phyloP scores from a whole-genome alignment of 352 stramenopile species.

The Phytophthora ohioensis region DNA sequence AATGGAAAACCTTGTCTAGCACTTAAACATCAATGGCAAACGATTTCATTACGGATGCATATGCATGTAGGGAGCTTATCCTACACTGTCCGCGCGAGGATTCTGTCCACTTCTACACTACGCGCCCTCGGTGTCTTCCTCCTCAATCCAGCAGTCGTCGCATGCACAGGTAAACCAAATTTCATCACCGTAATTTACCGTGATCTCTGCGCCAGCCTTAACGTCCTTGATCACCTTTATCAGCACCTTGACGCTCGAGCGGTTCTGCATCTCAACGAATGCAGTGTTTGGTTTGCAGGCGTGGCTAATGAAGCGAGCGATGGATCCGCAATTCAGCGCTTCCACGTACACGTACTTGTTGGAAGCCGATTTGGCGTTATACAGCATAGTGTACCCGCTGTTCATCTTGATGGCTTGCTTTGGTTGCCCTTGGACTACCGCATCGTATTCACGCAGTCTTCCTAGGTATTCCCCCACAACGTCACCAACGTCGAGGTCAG shows the following conservation, averaged over 20 bases:
- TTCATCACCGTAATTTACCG: conserved; percentile 5
- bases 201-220: not conserved
- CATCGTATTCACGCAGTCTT: not conserved
- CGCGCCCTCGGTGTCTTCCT: not conserved
- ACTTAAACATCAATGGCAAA: too few species aligned
- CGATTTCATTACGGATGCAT: too few species aligned
- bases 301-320: conserved; percentile 7
- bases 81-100: too few species aligned
- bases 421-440: not conserved
- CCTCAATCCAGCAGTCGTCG: not conserved
- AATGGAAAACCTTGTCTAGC: too few species aligned
- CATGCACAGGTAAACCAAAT: conserved; percentile 4
- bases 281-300: conserved; percentile 1
- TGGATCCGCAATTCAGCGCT: not conserved
- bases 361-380: not conserved
- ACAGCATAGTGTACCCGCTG: not conserved
- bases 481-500: conserved; percentile 8
- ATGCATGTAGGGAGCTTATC: too few species aligned
- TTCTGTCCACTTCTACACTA: too few species aligned
- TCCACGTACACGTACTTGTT: conserved; percentile 18
- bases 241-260: not conserved
- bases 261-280: conserved; percentile 12
- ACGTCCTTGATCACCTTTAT: conserved; percentile 5
- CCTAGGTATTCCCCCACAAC: conserved; percentile 10
- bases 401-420: conserved; percentile 2